These are phyloP conservation scores for Rostrohypoxylon terebratum DNA, from an alignment of 495 filamentous ascomycete species.

Conservation along the genomic window DNA sequence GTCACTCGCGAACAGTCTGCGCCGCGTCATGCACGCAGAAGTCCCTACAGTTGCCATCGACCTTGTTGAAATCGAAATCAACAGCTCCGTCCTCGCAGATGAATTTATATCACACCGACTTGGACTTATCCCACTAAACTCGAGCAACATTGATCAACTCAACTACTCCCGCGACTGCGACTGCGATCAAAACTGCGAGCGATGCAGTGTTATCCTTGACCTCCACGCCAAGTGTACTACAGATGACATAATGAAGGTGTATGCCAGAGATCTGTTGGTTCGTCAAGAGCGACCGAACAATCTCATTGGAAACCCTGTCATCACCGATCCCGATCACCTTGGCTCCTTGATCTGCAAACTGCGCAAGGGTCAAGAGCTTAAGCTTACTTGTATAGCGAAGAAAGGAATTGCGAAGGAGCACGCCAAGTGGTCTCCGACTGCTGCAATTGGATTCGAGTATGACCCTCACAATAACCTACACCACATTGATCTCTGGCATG, in stretches of 20 bases:
- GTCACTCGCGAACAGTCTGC: constrained; percentile 92
- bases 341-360: constrained; percentile 90
- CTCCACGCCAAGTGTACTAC: constrained; percentile 85
- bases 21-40: constrained; percentile 92
- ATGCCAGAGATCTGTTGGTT: constrained; percentile 85
- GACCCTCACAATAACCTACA: constrained; percentile 93
- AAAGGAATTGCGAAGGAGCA: constrained; percentile 99
- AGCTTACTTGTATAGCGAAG: constrained; percentile 91
- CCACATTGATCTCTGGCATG: constrained; percentile 94
- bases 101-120: constrained; percentile 95
- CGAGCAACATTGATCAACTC: constrained; percentile 83
- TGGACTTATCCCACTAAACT: constrained; percentile 88
- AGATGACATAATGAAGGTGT: constrained; percentile 88
- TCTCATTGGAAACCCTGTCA: constrained; percentile 79
- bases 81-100: constrained; percentile 94
- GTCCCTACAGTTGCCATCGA: constrained; percentile 96
- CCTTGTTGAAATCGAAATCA: constrained; percentile 89
- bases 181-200: constrained; percentile 91
- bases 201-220: constrained; percentile 84
- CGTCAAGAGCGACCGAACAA: constrained; percentile 73
- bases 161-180: constrained; percentile 95
- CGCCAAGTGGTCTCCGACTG: constrained; percentile 93
- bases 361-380: constrained; percentile 85
- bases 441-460: constrained; percentile 97
- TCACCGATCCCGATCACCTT: constrained; percentile 81